Percentiles rank a stretch among this genome's conserved stretches.
phyloP scores from a whole-genome alignment of 2,329 filamentous ascomycete species.

The Stagonosporopsis tanaceti region DNA sequence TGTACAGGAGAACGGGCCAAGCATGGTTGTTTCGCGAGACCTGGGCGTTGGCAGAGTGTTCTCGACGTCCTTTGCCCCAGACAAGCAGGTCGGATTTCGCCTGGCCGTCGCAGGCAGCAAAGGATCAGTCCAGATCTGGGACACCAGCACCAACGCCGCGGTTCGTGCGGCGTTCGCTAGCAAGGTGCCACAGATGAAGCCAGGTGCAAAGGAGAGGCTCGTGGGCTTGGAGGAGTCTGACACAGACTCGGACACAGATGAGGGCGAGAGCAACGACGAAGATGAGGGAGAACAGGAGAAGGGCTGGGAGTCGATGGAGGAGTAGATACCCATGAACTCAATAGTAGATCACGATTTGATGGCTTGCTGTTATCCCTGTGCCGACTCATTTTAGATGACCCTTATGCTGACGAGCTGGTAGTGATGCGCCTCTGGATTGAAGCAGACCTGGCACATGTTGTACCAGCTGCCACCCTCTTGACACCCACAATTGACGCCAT shows the following conservation, averaged over 20 bases:
- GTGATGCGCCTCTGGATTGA: background rate
- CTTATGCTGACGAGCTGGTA: background rate
- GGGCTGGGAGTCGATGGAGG: constrained; percentile 53
- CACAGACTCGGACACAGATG: constrained; percentile 68
- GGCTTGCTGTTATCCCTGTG: background rate
- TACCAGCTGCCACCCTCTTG: background rate
- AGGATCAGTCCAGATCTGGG: constrained; percentile 92
- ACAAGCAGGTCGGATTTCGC: constrained; percentile 88
- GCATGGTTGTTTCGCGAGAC: constrained; percentile 90
- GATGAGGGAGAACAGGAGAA: constrained; percentile 44
- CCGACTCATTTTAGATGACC: too few relatives aligned
- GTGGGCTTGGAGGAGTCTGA: constrained; percentile 73
- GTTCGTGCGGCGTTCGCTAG: constrained; percentile 85
- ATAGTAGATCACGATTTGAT: background rate
- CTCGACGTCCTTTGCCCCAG: constrained; percentile 87
- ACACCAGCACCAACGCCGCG: constrained; percentile 90
- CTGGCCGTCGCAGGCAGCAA: constrained; percentile 94
- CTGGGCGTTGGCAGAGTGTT: constrained; percentile 96
- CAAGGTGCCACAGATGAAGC: constrained; percentile 68
- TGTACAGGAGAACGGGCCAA: constrained; percentile 78
- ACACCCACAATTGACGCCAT: constrained; percentile 1
- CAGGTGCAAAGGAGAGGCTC: constrained; percentile 75
- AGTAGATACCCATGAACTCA: constrained; percentile 43
- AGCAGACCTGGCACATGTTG: background rate
- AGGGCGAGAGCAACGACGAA: constrained; percentile 54